Percentiles rank a stretch among this genome's conserved stretches.
Evolutionary conservation across 306 rosid species (phyloP).

Genomic region (Malus sylvestris): DNA sequence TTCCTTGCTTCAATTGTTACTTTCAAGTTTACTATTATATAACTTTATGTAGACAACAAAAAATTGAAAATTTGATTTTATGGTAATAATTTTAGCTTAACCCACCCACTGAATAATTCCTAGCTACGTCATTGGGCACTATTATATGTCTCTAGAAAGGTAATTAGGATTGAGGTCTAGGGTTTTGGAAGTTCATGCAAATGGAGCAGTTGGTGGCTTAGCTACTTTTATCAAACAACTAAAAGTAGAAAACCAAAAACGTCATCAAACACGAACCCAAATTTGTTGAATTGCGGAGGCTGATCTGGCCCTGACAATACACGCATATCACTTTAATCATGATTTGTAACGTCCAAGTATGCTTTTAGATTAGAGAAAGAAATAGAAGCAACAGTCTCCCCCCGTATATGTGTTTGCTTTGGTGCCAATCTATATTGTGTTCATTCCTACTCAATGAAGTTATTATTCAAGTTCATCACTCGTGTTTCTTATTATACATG

Average conservation of each 20-base stretch:
- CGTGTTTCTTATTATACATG: too few relatives aligned
- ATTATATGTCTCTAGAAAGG: not conserved
- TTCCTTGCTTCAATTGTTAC: too few relatives aligned
- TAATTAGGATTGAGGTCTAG: not conserved
- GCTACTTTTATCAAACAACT: not conserved
- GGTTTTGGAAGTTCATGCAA: not conserved
- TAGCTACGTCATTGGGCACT: not conserved
- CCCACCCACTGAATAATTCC: fast-evolving
- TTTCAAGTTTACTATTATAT: too few relatives aligned
- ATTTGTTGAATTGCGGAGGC: not conserved
- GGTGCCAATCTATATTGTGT: not conserved
- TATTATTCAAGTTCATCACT: too few relatives aligned
- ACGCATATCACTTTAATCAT: not conserved
- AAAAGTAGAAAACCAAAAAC: not conserved
- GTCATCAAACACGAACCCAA: not conserved
- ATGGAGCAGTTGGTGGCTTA: not conserved
- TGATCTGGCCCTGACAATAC: not conserved
- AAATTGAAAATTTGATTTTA: too few relatives aligned
- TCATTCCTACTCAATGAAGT: too few relatives aligned
- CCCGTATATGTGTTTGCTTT: not conserved
- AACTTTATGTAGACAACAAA: too few relatives aligned
- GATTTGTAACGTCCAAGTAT: not conserved
- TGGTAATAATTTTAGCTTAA: too few relatives aligned
- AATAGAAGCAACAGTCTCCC: not conserved
- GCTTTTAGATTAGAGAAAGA: not conserved